These are phyloP conservation scores for Melastoma candidum DNA, from an alignment of 441 rosid species.

Conservation along the genomic window DNA sequence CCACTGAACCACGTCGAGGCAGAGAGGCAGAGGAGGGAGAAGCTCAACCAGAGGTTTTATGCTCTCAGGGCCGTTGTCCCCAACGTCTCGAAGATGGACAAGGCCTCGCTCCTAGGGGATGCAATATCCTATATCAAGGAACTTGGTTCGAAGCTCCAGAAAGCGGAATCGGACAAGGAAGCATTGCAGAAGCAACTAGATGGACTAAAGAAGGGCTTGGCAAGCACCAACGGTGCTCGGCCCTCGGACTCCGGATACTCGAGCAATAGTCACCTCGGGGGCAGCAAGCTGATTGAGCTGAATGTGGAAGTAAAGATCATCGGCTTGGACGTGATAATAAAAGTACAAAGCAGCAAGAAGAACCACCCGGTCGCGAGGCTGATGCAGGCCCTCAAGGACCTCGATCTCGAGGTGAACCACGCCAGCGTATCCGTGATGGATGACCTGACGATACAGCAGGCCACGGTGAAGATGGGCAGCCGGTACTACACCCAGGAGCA, in stretches of 20 bases:
- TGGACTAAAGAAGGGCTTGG: conserved; percentile 2
- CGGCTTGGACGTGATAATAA: conserved; percentile 87
- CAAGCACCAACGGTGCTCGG: no score
- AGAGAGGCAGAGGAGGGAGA: conserved; percentile 11
- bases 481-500: conserved; percentile 79
- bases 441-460: conserved; percentile 97
- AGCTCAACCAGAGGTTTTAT: conserved; percentile 10
- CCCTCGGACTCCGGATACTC: no score
- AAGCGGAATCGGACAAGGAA: conserved; percentile 2
- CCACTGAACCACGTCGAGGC: conserved; percentile 9
- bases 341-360: conserved; percentile 70
- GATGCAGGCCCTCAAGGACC: conserved; percentile 75
- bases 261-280: background rate
- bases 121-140: conserved; percentile 8
- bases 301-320: conserved; percentile 91
- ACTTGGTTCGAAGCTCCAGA: conserved; percentile 1
- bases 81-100: conserved; percentile 7
- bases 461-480: conserved; percentile 88
- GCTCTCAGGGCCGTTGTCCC: conserved; percentile 10
- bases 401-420: conserved; percentile 88
- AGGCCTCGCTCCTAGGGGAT: conserved; percentile 6
- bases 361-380: conserved; percentile 92
- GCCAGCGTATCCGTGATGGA: conserved; percentile 91
- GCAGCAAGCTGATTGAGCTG: conserved; percentile 41
- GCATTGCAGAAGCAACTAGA: conserved; percentile 8